Conservation (phyloP, 495 filamentous ascomycete species). For the Talaromyces nanjingensis region DNA sequence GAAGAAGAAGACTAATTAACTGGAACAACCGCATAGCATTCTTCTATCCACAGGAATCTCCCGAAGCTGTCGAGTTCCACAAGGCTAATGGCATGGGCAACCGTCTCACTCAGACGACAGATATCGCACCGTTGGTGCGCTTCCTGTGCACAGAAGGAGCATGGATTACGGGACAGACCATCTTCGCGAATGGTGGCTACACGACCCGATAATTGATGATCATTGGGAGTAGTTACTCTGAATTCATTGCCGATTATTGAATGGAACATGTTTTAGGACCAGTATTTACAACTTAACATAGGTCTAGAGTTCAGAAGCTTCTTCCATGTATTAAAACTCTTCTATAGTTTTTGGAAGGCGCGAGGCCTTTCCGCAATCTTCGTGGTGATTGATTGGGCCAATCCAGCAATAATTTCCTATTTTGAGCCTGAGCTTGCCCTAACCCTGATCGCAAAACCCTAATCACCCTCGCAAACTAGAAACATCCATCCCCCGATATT, state of each 20-base stretch:
- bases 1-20: background rate
- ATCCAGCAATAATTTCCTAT: background rate
- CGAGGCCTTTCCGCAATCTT: background rate
- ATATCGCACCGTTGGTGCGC: conserved; percentile 30
- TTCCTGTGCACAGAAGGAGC: conserved; percentile 30
- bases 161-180: conserved; percentile 37
- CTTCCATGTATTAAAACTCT: background rate
- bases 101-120: conserved; percentile 24
- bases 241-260: background rate
- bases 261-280: background rate
- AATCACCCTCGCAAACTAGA: background rate
- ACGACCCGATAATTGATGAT: conserved; percentile 23
- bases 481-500: background rate
- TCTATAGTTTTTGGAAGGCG: background rate
- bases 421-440: background rate
- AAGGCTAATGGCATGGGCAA: conserved; percentile 27
- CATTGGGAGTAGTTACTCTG: background rate
- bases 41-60: conserved; percentile 30
- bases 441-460: background rate
- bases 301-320: background rate
- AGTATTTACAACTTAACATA: background rate
- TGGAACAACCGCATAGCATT: conserved; percentile 17
- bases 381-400: background rate
- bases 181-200: conserved; percentile 34
- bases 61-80: conserved; percentile 26